Conservation (phyloP, 768 basidiomycete genomes). For the Phlebiopsis gigantea region DNA sequence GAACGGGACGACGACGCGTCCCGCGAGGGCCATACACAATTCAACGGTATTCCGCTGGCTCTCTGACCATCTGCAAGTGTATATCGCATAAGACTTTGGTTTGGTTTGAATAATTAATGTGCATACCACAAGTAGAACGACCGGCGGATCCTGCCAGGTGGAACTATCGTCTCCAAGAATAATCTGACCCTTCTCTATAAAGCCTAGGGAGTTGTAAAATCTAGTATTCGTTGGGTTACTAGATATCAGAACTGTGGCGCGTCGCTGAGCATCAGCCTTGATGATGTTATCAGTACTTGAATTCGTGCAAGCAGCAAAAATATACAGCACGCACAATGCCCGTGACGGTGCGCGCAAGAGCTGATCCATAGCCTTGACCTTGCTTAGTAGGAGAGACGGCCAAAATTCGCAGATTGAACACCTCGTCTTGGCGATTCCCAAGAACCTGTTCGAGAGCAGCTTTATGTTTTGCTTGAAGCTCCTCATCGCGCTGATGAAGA, state of each 20-base stretch:
- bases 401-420: slow-evolving; percentile 1
- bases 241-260: not conserved
- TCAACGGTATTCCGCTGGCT: not conserved
- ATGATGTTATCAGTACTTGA: not conserved
- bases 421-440: not conserved
- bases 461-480: not conserved
- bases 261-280: slow-evolving; percentile 9
- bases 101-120: too few species aligned
- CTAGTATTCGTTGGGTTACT: slow-evolving; percentile 3
- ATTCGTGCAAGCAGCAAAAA: not conserved
- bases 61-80: not conserved
- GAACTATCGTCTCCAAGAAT: slow-evolving; percentile 8
- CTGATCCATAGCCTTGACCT: slow-evolving; percentile 8
- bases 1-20: too few species aligned
- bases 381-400: not conserved
- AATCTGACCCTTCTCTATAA: not conserved
- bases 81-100: too few species aligned
- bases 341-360: not conserved
- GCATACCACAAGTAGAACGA: slow-evolving; percentile 2
- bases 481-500: slow-evolving; percentile 1
- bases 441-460: not conserved
- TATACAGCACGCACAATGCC: not conserved
- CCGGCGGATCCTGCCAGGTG: slow-evolving; percentile 7
- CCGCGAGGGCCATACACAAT: not conserved
- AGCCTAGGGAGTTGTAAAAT: slow-evolving; percentile 9